Evolutionary conservation across 1,284 basidiomycete genomes (phyloP), one percentile per base, ranked within the genome.

Genomic region (Leucoagaricus sp.): DNA sequence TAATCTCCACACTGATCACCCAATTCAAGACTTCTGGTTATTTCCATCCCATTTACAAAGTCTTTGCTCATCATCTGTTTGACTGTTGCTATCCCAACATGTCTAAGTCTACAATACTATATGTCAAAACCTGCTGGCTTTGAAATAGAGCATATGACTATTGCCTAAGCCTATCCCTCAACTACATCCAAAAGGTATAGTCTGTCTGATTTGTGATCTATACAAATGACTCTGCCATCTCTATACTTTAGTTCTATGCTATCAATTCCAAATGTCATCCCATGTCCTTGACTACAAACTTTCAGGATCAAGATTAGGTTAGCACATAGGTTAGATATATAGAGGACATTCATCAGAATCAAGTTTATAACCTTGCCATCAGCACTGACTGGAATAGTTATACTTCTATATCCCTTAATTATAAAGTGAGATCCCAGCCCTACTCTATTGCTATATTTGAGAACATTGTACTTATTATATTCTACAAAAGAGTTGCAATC

Each of bases 1-100:
- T 63, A 60, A 25, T 58, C 51, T 15, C 28, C 12, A 64, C 57
- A 28, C 45, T 4, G 3, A 36, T 31, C 31, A 51, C 55, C 13
- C 26, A 31, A 8, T 25, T 29, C 29, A 51, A 13, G 4, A 53
- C 13, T 9, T 25, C 8, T 4, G n/a, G 8, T 7, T 3, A 29
- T 2, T 13, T 23, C 4, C 7, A 42, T 1, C 7, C 42, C 15
- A 23, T 41, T 3, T 1, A 47, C 45, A 12, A 47, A 13, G 4
- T 13, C 6, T 3, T 47, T 29, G 3, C 25, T 6, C 7, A 19
- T 9, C 23, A 47, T 28, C 5, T 10, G 7, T 12, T 8, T 19
- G 23, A 47, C 15, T 3, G 15, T 19, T 15, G 26, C 23, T 1
- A 47, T 6, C 1, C 15, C 25, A 2, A n/a, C 13, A 29, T 47